These are phyloP conservation scores for Ceratocystis colombiana DNA, from an alignment of 2,329 filamentous ascomycete genomes.

Conservation along the genomic window DNA sequence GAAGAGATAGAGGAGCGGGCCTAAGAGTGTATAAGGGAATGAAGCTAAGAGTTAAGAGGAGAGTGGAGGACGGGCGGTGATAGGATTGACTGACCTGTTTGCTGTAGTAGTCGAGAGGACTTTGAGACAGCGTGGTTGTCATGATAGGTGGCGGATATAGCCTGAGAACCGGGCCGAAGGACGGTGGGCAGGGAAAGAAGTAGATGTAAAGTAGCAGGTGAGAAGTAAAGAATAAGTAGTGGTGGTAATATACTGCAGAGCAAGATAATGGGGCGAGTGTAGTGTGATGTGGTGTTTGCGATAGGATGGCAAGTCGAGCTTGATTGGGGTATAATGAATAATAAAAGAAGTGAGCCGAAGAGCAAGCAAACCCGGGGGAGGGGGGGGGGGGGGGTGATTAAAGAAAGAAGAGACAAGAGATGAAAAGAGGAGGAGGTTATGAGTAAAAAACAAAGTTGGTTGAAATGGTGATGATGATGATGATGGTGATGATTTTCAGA, in stretches of 20 bases:
- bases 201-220: neutral
- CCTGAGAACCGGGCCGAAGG: conserved; percentile 1
- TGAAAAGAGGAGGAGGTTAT: neutral
- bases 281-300: neutral
- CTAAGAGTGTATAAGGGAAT: neutral
- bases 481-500: neutral
- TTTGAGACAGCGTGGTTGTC: conserved; percentile 24
- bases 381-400: neutral
- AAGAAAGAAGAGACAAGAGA: neutral
- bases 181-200: neutral
- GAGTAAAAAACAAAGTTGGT: neutral
- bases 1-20: no score
- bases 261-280: neutral
- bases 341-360: neutral
- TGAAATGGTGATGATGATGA: neutral
- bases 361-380: neutral
- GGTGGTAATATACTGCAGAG: neutral
- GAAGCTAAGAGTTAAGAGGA: neutral
- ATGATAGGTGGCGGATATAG: conserved; percentile 10
- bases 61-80: neutral
- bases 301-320: neutral
- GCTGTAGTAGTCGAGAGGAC: conserved; percentile 23
- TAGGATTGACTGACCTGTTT: conserved; percentile 20
- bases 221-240: neutral
- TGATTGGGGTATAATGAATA: conserved; percentile 4